phyloP scores from a whole-genome alignment of 176 grass and related monocot species.

The Aegilops umbellulata region DNA sequence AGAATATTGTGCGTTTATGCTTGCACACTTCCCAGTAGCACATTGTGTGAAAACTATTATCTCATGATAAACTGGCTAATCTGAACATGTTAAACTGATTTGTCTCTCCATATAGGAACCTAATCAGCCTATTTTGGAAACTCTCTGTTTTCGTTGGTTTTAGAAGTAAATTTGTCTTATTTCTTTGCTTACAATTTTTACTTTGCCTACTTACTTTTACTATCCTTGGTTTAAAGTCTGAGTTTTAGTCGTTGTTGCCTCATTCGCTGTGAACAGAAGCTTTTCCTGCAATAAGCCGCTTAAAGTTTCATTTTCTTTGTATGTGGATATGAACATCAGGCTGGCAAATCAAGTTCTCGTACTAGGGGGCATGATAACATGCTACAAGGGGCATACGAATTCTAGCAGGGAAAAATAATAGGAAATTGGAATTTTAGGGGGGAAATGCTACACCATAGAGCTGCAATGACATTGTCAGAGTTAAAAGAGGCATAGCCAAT shows the following conservation, averaged over 20 bases:
- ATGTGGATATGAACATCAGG: slow-evolving; percentile 41
- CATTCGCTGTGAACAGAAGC: background rate
- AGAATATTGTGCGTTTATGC: background rate
- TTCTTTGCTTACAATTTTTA: background rate
- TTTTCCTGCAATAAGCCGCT: slow-evolving; percentile 8
- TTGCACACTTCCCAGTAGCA: background rate
- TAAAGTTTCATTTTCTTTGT: background rate
- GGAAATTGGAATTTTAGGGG: background rate
- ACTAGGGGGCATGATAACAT: slow-evolving; percentile 55
- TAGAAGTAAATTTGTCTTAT: background rate
- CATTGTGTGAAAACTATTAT: slow-evolving; percentile 8
- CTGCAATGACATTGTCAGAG: background rate
- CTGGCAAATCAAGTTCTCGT: slow-evolving; percentile 73
- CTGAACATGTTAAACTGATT: background rate
- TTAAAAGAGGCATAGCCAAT: background rate
- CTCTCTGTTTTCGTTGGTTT: background rate
- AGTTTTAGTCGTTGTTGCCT: background rate
- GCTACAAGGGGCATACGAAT: slow-evolving; percentile 29
- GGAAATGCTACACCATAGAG: background rate
- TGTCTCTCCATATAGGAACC: too few relatives aligned
- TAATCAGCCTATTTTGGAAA: background rate
- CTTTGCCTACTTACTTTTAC: background rate
- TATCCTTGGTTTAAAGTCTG: slow-evolving; percentile 16
- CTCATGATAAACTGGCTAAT: background rate
- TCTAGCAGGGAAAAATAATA: background rate